Evolutionary conservation across 2,329 filamentous ascomycete species (phyloP).

Genomic region (Plenodomus lindquistii): DNA sequence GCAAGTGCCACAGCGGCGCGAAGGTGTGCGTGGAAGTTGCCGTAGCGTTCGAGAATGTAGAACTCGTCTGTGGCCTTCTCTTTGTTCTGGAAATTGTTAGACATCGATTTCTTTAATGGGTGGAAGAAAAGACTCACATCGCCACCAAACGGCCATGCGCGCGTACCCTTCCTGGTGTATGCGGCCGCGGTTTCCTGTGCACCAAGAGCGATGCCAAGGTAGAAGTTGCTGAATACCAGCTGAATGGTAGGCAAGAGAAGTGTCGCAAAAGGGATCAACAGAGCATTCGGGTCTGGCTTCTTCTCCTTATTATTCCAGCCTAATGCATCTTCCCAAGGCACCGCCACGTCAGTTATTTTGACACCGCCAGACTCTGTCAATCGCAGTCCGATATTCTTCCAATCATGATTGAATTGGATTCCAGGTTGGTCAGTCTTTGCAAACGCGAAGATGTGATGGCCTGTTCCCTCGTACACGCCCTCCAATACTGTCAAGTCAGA

Average conservation of each 20-base stretch:
- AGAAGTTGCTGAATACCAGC: constrained; percentile 69
- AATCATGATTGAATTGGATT: constrained; percentile 63
- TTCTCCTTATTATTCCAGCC: constrained; percentile 61
- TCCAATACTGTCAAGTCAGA: constrained; percentile 69
- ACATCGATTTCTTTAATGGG: background rate
- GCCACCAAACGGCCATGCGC: constrained; percentile 67
- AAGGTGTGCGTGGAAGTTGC: constrained; percentile 65
- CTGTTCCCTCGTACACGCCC: constrained; percentile 61
- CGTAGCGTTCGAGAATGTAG: constrained; percentile 67
- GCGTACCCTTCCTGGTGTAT: constrained; percentile 61
- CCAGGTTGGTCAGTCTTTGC: constrained; percentile 62
- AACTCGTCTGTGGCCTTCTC: constrained; percentile 64
- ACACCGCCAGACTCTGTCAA: constrained; percentile 67
- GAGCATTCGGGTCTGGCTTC: constrained; percentile 54
- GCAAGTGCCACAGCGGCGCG: constrained; percentile 63
- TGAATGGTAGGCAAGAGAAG: constrained; percentile 67
- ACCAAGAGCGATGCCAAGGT: constrained; percentile 65
- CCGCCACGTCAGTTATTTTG: constrained; percentile 60
- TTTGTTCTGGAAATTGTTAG: constrained; percentile 51
- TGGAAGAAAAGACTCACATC: constrained; percentile 42
- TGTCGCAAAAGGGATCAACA: constrained; percentile 59
- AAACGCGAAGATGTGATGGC: constrained; percentile 66
- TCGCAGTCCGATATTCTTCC: constrained; percentile 67
- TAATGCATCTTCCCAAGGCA: constrained; percentile 64
- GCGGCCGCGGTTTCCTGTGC: constrained; percentile 59